These are phyloP conservation scores for Mallotus nudiflorus DNA, from an alignment of 345 rosid genomes.

Conservation along the genomic window DNA sequence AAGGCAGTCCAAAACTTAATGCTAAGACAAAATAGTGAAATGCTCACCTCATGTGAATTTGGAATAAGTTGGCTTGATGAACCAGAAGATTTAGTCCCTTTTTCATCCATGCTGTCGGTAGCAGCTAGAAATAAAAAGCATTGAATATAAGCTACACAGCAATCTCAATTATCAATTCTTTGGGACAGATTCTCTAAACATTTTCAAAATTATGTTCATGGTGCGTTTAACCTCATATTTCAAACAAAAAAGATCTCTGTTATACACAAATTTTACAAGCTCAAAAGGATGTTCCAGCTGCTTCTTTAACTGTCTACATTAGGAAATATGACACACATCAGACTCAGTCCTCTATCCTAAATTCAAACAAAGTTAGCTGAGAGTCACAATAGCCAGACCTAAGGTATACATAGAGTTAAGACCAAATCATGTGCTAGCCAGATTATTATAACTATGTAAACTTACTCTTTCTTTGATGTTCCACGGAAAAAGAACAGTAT, in stretches of 20 bases:
- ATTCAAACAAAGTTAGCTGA: background rate
- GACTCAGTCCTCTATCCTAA: no score
- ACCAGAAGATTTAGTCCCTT: conserved; percentile 40
- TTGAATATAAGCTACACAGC: background rate
- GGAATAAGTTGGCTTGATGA: conserved; percentile 54
- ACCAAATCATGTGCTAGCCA: background rate
- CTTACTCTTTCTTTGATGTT: background rate
- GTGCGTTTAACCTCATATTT: background rate
- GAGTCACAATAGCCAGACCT: background rate
- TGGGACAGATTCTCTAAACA: background rate
- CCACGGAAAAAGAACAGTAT: background rate
- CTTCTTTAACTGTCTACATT: background rate
- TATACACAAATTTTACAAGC: background rate
- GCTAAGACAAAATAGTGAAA: background rate
- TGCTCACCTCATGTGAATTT: conserved; percentile 54
- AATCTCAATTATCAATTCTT: conserved; percentile 5
- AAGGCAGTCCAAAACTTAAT: conserved; percentile 1
- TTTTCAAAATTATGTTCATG: background rate
- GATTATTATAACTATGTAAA: background rate
- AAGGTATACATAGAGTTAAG: background rate
- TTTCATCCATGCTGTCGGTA: conserved; percentile 24
- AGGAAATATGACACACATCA: background rate
- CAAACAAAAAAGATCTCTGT: background rate
- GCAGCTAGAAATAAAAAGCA: conserved; percentile 30
- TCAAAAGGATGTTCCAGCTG: background rate